These are phyloP conservation scores for Aureobasidium sp. DNA, from an alignment of 2,329 filamentous ascomycete species.

Conservation along the genomic window DNA sequence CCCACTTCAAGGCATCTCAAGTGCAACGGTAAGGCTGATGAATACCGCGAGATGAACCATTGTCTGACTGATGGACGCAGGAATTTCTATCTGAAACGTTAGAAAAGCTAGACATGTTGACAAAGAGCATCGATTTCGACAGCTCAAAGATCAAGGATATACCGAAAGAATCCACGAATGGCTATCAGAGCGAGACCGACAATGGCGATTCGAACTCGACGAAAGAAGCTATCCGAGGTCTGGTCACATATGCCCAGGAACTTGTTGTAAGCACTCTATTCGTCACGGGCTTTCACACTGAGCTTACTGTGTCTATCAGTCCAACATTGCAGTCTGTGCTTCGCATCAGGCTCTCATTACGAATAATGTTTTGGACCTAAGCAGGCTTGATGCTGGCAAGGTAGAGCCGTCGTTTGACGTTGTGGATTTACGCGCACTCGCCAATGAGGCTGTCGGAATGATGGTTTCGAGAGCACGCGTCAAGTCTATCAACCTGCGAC, in stretches of 20 bases:
- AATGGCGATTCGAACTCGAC: not conserved
- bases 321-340: constrained; percentile 13
- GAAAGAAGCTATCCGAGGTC: not conserved
- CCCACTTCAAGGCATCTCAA: constrained; percentile 12
- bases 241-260: constrained; percentile 10
- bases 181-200: not conserved
- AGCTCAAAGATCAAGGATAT: not conserved
- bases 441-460: constrained; percentile 12
- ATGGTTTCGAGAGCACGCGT: constrained; percentile 14
- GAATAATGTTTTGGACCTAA: constrained; percentile 16
- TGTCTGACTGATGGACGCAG: not conserved
- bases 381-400: constrained; percentile 15
- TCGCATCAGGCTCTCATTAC: constrained; percentile 15
- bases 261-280: constrained; percentile 1
- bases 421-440: constrained; percentile 10
- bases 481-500: constrained; percentile 11
- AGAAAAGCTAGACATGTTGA: constrained; percentile 7
- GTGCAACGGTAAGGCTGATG: not conserved
- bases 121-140: not conserved
- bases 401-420: constrained; percentile 14
- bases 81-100: constrained; percentile 12
- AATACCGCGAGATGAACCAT: not conserved
- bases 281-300: not conserved
- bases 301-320: not conserved
- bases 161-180: not conserved